Percentiles rank a stretch among this genome's conserved stretches.
Evolutionary conservation across 2,329 filamentous ascomycete species (phyloP).

Genomic region (Fusarium hostae): DNA sequence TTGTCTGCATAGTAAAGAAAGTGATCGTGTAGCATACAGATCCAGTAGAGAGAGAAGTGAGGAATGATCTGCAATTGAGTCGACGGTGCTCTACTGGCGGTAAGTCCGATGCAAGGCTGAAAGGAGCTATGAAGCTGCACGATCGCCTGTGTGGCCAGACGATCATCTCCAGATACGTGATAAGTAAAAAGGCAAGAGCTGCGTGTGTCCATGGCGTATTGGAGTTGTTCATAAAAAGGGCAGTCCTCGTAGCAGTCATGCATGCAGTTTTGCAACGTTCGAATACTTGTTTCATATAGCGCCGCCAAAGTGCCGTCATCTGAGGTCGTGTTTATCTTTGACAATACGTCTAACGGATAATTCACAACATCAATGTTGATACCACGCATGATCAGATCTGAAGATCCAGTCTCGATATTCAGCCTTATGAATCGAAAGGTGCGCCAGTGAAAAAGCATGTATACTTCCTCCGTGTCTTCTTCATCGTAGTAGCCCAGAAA

Average conservation of each 20-base stretch:
- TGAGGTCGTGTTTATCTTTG: neutral
- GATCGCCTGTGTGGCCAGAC: neutral
- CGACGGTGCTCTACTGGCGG: neutral
- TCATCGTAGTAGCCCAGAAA: neutral
- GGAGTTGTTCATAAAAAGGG: conserved; percentile 2
- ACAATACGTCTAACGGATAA: neutral
- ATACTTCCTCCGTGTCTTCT: neutral
- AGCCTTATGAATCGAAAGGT: neutral
- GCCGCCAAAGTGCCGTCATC: neutral
- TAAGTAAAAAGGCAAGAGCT: neutral
- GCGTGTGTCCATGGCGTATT: conserved; percentile 2
- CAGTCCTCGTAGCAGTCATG: conserved; percentile 3
- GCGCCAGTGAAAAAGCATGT: conserved; percentile 1
- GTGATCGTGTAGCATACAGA: neutral
- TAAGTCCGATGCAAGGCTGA: neutral
- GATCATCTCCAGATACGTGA: neutral
- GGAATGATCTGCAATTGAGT: neutral
- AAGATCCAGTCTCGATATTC: neutral
- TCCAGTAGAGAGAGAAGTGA: neutral
- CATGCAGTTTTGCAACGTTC: conserved; percentile 1
- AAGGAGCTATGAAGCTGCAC: neutral
- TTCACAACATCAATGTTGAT: neutral
- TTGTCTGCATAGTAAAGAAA: neutral
- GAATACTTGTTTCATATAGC: neutral
- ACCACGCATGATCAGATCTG: neutral